A percentile compares a stretch with the other conserved stretches of the same genome.
These are phyloP conservation scores for Rhododendron simsii DNA, from an alignment of 148 eudicot genomes.

Conservation along the genomic window DNA sequence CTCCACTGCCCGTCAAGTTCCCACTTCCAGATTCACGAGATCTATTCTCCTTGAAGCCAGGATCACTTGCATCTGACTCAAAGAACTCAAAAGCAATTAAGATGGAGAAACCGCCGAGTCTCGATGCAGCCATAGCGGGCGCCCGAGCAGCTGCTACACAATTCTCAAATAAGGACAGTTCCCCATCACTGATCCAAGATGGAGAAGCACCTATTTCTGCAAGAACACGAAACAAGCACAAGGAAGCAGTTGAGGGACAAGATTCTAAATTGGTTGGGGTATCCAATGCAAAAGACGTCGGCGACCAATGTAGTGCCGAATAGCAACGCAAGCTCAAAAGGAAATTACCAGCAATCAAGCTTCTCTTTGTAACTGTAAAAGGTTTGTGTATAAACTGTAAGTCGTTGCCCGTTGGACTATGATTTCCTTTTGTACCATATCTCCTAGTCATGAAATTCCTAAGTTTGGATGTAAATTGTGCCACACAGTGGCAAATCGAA, in stretches of 20 bases:
- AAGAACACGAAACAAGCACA: conserved; percentile 38
- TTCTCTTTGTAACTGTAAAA: neutral
- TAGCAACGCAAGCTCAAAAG: neutral
- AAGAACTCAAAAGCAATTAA: conserved; percentile 20
- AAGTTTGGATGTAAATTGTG: neutral
- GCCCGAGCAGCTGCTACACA: conserved; percentile 68
- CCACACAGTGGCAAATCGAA: neutral
- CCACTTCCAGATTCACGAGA: conserved; percentile 51
- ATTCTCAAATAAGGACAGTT: conserved; percentile 34
- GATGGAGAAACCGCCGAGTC: conserved; percentile 38
- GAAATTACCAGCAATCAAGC: neutral
- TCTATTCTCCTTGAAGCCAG: conserved; percentile 56
- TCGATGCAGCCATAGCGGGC: conserved; percentile 56
- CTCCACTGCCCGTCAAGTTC: conserved; percentile 39
- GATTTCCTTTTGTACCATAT: neutral
- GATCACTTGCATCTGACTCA: conserved; percentile 33
- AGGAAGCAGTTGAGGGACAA: conserved; percentile 13
- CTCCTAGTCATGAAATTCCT: neutral
- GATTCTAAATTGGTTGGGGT: neutral
- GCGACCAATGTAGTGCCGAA: neutral
- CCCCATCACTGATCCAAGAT: conserved; percentile 11
- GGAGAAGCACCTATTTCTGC: conserved; percentile 34
- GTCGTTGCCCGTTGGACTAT: neutral
- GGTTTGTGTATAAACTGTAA: neutral
- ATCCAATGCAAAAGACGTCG: neutral